Evolutionary conservation across 352 stramenopile species (phyloP).

Genomic region (Globisporangium megalacanthum): DNA sequence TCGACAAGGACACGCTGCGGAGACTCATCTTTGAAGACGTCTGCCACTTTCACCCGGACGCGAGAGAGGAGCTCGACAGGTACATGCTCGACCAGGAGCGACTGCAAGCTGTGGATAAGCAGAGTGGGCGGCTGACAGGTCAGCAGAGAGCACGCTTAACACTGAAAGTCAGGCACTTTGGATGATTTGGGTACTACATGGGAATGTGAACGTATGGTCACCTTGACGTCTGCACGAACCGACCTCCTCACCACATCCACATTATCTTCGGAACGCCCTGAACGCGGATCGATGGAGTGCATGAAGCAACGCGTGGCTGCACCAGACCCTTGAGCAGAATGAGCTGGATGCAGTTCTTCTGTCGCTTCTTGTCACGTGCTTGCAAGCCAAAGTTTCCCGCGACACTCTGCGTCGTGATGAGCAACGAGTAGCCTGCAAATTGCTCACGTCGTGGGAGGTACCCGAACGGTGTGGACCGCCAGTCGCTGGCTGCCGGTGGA

Average conservation of each 20-base stretch:
- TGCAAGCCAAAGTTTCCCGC: conserved; percentile 23
- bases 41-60: conserved; percentile 81
- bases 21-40: conserved; percentile 83
- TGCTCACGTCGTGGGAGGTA: conserved; percentile 15
- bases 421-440: conserved; percentile 54
- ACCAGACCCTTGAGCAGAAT: conserved; percentile 65
- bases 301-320: too few species aligned
- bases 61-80: conserved; percentile 45
- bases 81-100: conserved; percentile 45
- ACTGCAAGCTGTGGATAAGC: conserved; percentile 20
- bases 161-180: too few species aligned
- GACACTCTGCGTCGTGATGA: conserved; percentile 73
- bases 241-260: too few species aligned
- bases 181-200: too few species aligned
- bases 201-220: too few species aligned
- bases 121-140: conserved; percentile 9
- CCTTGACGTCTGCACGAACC: too few species aligned
- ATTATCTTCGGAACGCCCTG: too few species aligned
- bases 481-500: conserved; percentile 41
- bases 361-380: conserved; percentile 33
- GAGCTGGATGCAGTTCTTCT: conserved; percentile 67
- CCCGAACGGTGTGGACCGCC: conserved; percentile 19
- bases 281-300: too few species aligned
- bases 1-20: conserved; percentile 77
- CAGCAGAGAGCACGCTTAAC: too few species aligned